Evolutionary conservation across 2,329 filamentous ascomycete species (phyloP).

Genomic region (Colletotrichum lini): DNA sequence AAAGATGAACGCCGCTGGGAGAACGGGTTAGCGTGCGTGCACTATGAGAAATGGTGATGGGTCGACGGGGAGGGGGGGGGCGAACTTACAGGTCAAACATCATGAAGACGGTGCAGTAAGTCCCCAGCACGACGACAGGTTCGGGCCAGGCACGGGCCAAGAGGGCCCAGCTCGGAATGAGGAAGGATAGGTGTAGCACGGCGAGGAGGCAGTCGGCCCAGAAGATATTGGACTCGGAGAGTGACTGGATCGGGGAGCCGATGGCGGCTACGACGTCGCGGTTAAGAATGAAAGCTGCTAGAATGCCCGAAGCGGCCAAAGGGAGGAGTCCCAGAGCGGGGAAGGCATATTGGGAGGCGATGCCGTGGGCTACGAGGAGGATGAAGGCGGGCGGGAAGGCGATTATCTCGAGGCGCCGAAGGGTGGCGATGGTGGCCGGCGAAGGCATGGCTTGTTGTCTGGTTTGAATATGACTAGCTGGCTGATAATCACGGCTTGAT

Average conservation of each 20-base stretch:
- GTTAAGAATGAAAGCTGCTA: conserved; percentile 37
- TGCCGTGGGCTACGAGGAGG: conserved; percentile 33
- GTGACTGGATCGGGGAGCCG: conserved; percentile 42
- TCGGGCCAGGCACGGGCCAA: conserved; percentile 10
- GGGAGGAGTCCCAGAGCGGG: conserved; percentile 43
- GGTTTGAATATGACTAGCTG: background rate
- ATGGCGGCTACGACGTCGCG: conserved; percentile 43
- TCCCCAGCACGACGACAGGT: conserved; percentile 39
- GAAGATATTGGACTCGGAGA: conserved; percentile 42
- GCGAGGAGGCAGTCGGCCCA: conserved; percentile 37
- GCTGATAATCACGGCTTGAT: background rate
- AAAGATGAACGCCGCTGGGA: conserved; percentile 30
- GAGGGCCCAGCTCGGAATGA: conserved; percentile 42
- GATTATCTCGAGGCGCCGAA: conserved; percentile 46
- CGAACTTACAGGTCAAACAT: conserved; percentile 42
- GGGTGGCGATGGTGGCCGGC: conserved; percentile 4
- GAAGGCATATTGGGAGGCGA: conserved; percentile 31
- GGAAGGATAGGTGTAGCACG: conserved; percentile 36
- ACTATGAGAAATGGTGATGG: background rate
- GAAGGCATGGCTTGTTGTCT: conserved; percentile 5
- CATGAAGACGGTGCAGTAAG: conserved; percentile 43
- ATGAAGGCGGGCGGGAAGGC: conserved; percentile 36
- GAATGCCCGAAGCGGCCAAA: conserved; percentile 38
- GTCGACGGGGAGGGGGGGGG: background rate
- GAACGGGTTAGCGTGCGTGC: background rate